Evolutionary conservation across 257 asterid species (phyloP), one percentile per base, ranked within the genome.

Genomic region (Capsicum rhomboideum): DNA sequence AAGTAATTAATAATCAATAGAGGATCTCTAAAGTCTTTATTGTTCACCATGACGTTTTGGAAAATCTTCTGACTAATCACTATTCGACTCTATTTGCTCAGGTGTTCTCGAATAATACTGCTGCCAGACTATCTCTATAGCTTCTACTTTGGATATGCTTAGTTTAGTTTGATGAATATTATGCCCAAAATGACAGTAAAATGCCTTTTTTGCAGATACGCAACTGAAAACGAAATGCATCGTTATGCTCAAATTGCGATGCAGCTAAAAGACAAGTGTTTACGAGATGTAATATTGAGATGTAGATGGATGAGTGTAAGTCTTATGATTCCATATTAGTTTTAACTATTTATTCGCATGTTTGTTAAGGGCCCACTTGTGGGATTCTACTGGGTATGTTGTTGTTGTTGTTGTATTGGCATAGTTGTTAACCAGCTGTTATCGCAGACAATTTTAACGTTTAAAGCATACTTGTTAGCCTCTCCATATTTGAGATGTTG

Each of bases 281-380:
- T 94, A 85, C 98, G 99, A 11, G 99, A 95, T 85, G 91, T 95
- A 84, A 98, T 97, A 68, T 87, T 95, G 42, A 96, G 98, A 26
- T 92, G 97, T 90, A 93, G 95, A 91, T 93, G 97, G 97, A 94
- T 95, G 98, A 94, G 68, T 53, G 99, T 95, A 92, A 91, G 98
- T 84, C 82, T 53, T 83, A 55, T 18, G 56, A 77, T 79, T 77
- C 16, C 18, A 37, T 68, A 75, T 46, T 28, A 55, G 8, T 49
- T 82, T 82, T 49, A 71, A 10, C 46, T 55, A 50, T 49, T 11
- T 40, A 64, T 42, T 40, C 28, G 0, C 4, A 4, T 78, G 16
- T 6, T 40, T 40, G 44, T 5, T 40, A 40, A 40, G 8, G 5
- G 7, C 44, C 44, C 44, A 6, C 44, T 40, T 40, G 44, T 40